Conservation (phyloP, 148 eudicot species). For the Rhododendron mucronatum region DNA sequence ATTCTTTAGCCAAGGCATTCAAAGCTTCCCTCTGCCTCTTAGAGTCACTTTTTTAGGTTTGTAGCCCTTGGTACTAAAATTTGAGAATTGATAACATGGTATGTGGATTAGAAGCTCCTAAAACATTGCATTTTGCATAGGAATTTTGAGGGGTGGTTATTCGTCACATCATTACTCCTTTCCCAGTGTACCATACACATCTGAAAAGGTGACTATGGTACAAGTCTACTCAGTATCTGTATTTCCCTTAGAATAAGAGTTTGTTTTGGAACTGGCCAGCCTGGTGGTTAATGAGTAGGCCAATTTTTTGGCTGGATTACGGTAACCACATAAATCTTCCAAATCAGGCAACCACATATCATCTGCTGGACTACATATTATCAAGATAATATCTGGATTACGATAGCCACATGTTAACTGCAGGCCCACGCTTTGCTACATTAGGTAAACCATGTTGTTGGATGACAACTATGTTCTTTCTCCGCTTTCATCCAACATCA, state of each 20-base stretch:
- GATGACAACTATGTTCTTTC: neutral
- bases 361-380: neutral
- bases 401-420: neutral
- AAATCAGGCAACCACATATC: neutral
- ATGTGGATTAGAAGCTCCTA: neutral
- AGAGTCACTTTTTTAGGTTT: neutral
- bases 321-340: neutral
- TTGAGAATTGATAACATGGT: neutral
- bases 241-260: neutral
- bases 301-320: neutral
- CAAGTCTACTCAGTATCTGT: neutral
- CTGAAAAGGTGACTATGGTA: neutral
- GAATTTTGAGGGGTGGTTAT: neutral
- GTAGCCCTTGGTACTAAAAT: neutral
- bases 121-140: neutral
- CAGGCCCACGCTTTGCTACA: neutral
- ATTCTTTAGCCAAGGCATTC: neutral
- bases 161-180: neutral
- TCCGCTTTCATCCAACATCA: neutral
- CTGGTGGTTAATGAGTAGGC: neutral
- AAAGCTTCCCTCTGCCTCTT: neutral
- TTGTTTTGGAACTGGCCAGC: neutral
- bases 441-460: neutral
- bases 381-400: neutral
- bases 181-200: neutral